Conservation (phyloP, 768 basidiomycete species). For the Rhodotorula babjevae region DNA sequence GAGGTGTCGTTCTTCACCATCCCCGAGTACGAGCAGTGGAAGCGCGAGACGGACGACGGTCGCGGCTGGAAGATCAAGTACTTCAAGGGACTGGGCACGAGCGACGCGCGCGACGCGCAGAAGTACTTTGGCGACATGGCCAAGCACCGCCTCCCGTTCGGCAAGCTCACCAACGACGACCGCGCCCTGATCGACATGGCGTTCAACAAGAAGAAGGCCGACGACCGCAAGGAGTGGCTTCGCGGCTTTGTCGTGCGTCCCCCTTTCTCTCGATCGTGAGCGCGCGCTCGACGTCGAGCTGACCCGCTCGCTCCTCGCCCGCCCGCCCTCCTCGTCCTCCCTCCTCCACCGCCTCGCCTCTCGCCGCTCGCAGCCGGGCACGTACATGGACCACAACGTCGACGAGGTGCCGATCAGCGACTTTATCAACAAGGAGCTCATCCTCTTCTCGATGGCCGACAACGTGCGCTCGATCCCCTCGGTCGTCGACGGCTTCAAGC, state of each 20-base stretch:
- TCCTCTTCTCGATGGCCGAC: conserved; percentile 98
- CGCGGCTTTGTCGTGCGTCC: conserved; percentile 72
- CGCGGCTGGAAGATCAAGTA: conserved; percentile 90
- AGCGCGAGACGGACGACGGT: conserved; percentile 64
- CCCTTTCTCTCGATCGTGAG: neutral
- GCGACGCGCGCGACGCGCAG: conserved; percentile 78
- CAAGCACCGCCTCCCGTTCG: conserved; percentile 92
- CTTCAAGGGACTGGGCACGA: conserved; percentile 98
- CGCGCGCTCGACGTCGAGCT: too few species aligned
- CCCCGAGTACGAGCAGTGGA: conserved; percentile 92
- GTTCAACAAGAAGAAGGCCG: conserved; percentile 99
- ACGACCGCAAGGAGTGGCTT: conserved; percentile 97
- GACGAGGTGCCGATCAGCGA: conserved; percentile 82
- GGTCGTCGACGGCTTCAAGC: conserved; percentile 87
- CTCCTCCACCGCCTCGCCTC: neutral
- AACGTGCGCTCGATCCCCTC: conserved; percentile 97
- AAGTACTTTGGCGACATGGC: conserved; percentile 87
- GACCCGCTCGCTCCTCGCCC: too few species aligned
- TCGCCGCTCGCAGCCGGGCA: conserved; percentile 65
- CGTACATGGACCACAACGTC: conserved; percentile 81
- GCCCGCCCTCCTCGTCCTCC: neutral
- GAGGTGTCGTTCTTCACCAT: conserved; percentile 90
- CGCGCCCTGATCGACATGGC: conserved; percentile 88
- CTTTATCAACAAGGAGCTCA: conserved; percentile 96
- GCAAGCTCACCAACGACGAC: conserved; percentile 72